Evolutionary conservation across 2,329 filamentous ascomycete genomes (phyloP), one percentile per base, ranked within the genome.

Genomic region (Neopestalotiopsis clavispora): DNA sequence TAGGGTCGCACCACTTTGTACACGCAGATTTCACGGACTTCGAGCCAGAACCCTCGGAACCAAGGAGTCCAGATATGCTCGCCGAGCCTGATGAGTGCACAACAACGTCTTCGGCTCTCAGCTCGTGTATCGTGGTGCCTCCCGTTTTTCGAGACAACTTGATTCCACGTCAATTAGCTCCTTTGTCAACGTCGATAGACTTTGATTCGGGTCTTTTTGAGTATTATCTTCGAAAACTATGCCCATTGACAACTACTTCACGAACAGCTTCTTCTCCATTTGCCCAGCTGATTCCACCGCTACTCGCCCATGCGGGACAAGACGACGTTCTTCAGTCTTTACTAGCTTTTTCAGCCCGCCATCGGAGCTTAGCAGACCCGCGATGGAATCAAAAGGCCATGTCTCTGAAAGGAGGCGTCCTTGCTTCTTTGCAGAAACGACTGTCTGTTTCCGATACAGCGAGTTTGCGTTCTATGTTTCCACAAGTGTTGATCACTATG

Each of bases 401-500:
- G 60, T 62, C 66, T 4, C 72, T 81, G 5, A 81, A 82, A 61
- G 78, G 78, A 3, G 76, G 77, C 45, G 79, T 80, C 10, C 69
- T 83, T 13, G 75, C 73, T 14, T 78, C 78, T 23, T 78, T 83
- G 4, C 78, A 80, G 5, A 71, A 75, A 40, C 77, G 77, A 17
- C 70, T 83, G 4, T 71, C 76, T 9, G 69, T 69, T 0, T 74
- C 78, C 38, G 78, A 78, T 34, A 57, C 38, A 20, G 14, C 58
- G 3, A 52, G 20, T 28, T 40, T 64, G 17, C 12, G 66, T 5
- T 17, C 72, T 68, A 7, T 68, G 70, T 67, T 78, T 64, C 64
- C 80, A 69, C 69, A 83, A 71, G 75, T 81, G 0, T 71, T 83
- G 28, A 75, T 82, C 9, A 78, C 82, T 57, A 83, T 83, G 80